Base-by-base conservation (phyloP, 305 asterid species). In the Fraxinus nigra region DNA sequence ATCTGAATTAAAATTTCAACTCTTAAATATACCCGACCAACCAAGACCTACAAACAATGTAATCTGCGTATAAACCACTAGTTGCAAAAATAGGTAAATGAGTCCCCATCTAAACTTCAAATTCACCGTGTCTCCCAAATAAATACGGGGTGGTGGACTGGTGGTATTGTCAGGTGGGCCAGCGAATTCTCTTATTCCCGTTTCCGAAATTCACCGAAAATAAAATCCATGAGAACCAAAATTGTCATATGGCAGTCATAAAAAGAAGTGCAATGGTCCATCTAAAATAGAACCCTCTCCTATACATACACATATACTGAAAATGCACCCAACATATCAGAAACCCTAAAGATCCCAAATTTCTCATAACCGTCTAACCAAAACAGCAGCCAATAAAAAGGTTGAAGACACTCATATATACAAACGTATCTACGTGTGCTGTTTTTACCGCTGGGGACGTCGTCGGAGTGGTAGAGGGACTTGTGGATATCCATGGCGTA, bases 401-500 rank as follows among this genome's bases (percentile, higher is more conserved):
- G 16, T n/a, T 8, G 30, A 48, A 56, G 67, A 56, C 4, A 56
- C 28, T 7, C 67, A 56, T 56, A 14, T 59, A 22, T 59, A 20
- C 0, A 59, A 8, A 59, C 26, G 14, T 22, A 59, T 61, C 13
- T 61, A 61, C 1, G 10, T 61, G 5, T 22, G 26, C 14, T n/a
- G 7, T n/a, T 54, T 61, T 22, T 77, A 92, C 98, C 97, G 86
- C 89, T 92, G 2, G 98, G 97, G 22, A 94, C 97, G 54, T 94
- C 98, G 1, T 94, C 98, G 0, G 97, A 82, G 33, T 85, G 95
- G 83, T 93, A 91, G 30, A 93, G 94, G 0, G 95, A 84, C 82
- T 91, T 93, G 86, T 92, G 92, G 67, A 91, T 91, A 80, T 94
- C 99, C 98, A 95, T 94, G 76, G 98, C 98, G 65, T 91, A 94